Conservation (phyloP, 1,284 basidiomycete species). For the Sanghuangporus sanghuang region DNA sequence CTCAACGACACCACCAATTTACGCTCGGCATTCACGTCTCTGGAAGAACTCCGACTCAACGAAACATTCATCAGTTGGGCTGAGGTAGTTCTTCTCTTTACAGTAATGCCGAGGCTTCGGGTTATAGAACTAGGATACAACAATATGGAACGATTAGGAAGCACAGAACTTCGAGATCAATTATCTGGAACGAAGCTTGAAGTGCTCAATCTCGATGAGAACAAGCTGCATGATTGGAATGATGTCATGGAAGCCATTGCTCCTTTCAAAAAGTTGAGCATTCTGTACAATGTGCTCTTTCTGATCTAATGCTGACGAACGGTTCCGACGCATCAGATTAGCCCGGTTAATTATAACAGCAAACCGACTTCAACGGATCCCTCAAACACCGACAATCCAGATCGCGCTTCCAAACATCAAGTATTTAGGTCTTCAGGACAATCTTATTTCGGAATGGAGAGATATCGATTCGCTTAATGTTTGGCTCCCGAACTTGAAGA, state of each 20-base stretch:
- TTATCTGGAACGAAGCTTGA: constrained; percentile 32
- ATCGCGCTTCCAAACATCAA: constrained; percentile 33
- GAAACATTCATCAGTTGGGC: constrained; percentile 66
- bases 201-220: constrained; percentile 73
- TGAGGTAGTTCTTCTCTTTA: constrained; percentile 52
- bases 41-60: constrained; percentile 76
- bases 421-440: constrained; percentile 62
- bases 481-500: constrained; percentile 62
- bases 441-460: constrained; percentile 57
- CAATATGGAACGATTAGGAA: constrained; percentile 37
- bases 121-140: constrained; percentile 80
- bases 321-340: constrained; percentile 36
- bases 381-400: constrained; percentile 29
- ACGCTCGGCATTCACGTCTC: constrained; percentile 42
- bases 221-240: constrained; percentile 59
- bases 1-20: constrained; percentile 27
- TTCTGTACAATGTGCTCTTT: constrained; percentile 23
- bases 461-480: constrained; percentile 63
- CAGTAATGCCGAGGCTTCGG: constrained; percentile 55
- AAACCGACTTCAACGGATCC: constrained; percentile 53
- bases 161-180: constrained; percentile 17
- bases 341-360: constrained; percentile 64
- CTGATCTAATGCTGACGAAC: constrained; percentile 18
- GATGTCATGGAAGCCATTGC: constrained; percentile 43
- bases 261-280: constrained; percentile 43